Evolutionary conservation across 2,329 filamentous ascomycete genomes (phyloP), one percentile per base, ranked within the genome.

Genomic region (Scortechinia acanthostroma): DNA sequence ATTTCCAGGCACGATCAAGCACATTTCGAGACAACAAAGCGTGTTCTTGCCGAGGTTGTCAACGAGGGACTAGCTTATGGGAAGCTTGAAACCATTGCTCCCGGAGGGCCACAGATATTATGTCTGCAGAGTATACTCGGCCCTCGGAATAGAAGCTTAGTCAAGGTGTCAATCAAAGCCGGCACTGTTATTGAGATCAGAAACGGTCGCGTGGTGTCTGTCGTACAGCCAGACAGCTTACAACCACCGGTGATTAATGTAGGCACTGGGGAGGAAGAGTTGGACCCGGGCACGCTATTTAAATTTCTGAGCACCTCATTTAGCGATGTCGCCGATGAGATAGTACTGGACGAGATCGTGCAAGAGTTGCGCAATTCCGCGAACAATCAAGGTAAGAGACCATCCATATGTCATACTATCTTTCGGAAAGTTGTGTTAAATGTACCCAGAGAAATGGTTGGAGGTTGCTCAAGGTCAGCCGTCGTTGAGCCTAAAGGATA

Each of bases 331-430:
- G 47, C 22, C 3, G 22, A 19, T 4, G 22, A 45, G 19, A 15
- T 20, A 3, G 22, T 47, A 3, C 30, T 49, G n/a, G 40, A 46
- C 19, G 10, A 47, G 19, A 48, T 52, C n/a, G 43, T 25, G 2
- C 22, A 17, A 6, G 45, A 50, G 21, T 42, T 52, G 6, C 23
- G 43, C 3, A 51, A 50, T 37, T 48, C 49, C 2, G 42, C 33
- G 3, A n/a, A 3, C 2, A 52, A 51, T 23, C 49, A 51, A 43
- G 49, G 51, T 52, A 16, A 28, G 42, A 42, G 51, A 49, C 48
- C 40, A 48, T 3, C 44, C 49, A 10, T 30, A 10, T n/a, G 10
- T n/a, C 10, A n/a, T 30, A n/a, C 25, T n/a, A 30, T 10, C 25
- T n/a, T 10, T 10, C 25, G 25, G 10, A 30, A 10, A 30, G 6